These are phyloP conservation scores for Thraustochytrium sp. DNA, from an alignment of 352 stramenopile species.

Conservation along the genomic window DNA sequence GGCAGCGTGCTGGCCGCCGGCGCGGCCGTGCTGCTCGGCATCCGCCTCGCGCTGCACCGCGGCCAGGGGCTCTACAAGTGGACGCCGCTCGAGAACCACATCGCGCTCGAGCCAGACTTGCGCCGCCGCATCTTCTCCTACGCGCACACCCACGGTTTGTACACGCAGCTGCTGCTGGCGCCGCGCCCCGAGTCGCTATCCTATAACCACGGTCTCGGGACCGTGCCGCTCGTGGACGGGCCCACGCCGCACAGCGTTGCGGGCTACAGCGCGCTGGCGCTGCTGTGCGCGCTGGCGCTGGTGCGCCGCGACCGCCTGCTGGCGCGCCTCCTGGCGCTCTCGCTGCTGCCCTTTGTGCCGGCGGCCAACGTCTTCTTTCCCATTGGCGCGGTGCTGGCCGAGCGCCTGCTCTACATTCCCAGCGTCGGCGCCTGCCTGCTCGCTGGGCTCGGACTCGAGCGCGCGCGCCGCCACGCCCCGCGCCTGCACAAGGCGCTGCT, in stretches of 20 bases:
- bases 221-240: constrained; percentile 66
- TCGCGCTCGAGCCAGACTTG: constrained; percentile 57
- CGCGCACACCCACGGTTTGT: constrained; percentile 73
- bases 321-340: constrained; percentile 57
- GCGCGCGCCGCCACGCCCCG: not conserved
- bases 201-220: constrained; percentile 84
- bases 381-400: constrained; percentile 77
- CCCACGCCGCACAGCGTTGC: constrained; percentile 61
- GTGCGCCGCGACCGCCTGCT: constrained; percentile 39
- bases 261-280: constrained; percentile 59
- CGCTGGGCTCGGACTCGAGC: constrained; percentile 46
- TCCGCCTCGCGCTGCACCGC: constrained; percentile 65
- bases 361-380: constrained; percentile 81
- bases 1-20: not conserved
- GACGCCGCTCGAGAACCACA: constrained; percentile 75
- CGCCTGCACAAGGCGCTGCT: not conserved
- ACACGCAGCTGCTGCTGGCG: constrained; percentile 78
- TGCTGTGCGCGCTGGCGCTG: constrained; percentile 56
- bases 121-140: constrained; percentile 64
- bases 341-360: constrained; percentile 74
- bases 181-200: constrained; percentile 68
- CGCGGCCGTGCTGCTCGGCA: constrained; percentile 42
- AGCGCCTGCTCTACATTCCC: constrained; percentile 80
- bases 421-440: constrained; percentile 73
- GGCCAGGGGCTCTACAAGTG: constrained; percentile 64